Conservation (phyloP, 2,329 filamentous ascomycete species). For the Cytospora piceae region DNA sequence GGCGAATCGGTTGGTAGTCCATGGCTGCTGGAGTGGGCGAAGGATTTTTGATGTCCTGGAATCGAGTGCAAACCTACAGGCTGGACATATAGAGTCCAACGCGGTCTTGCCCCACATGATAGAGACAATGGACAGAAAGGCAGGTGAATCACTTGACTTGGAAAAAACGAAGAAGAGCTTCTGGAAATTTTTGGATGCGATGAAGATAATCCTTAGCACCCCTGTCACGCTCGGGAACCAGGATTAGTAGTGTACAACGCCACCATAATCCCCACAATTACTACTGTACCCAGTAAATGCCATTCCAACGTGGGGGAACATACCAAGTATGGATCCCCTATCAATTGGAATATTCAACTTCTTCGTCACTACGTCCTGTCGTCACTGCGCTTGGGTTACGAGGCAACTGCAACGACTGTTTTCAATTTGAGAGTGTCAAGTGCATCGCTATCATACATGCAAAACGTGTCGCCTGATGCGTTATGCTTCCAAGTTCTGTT, state of each 20-base stretch:
- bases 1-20: constrained; percentile 42
- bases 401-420: background rate
- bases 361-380: background rate
- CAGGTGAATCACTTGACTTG: background rate
- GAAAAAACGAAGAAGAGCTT: background rate
- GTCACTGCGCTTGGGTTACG: background rate
- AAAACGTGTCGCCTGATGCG: background rate
- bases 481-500: constrained; percentile 2
- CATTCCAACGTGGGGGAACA: too few species aligned
- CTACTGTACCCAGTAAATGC: too few species aligned
- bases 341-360: background rate
- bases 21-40: constrained; percentile 36
- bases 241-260: background rate
- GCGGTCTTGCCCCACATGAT: constrained; percentile 26
- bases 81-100: constrained; percentile 26
- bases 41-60: constrained; percentile 14
- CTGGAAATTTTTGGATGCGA: constrained; percentile 25
- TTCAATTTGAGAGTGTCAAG: constrained; percentile 1
- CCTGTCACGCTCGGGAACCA: background rate
- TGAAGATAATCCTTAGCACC: background rate
- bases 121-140: constrained; percentile 1
- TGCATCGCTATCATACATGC: background rate
- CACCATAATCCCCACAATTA: background rate
- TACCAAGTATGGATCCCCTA: too few species aligned
- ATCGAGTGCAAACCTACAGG: constrained; percentile 23